Conservation (phyloP, 2,329 filamentous ascomycete species). For the Aaosphaeria arxii region DNA sequence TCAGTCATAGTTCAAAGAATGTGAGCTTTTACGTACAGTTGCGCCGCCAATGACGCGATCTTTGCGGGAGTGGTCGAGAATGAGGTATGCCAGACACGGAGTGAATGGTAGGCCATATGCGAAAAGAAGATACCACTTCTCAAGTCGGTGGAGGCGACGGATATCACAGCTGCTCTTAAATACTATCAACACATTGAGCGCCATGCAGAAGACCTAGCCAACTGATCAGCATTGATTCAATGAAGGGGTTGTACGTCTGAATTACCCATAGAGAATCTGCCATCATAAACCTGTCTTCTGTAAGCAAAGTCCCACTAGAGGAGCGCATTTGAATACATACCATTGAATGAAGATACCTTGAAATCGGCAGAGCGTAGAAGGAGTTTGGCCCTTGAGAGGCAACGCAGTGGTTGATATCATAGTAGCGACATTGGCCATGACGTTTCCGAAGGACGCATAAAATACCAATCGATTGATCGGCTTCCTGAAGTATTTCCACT, state of each 20-base stretch:
- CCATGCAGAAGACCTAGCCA: constrained; percentile 67
- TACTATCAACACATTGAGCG: constrained; percentile 77
- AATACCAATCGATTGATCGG: constrained; percentile 86
- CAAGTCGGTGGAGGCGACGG: constrained; percentile 61
- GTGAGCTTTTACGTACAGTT: constrained; percentile 42
- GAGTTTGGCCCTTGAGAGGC: constrained; percentile 17
- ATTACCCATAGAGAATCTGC: constrained; percentile 67
- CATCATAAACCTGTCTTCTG: constrained; percentile 64
- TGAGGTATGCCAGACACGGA: constrained; percentile 65
- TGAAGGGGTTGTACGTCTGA: background rate
- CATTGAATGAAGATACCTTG: constrained; percentile 81
- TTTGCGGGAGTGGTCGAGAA: constrained; percentile 52
- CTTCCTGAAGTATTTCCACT: constrained; percentile 71
- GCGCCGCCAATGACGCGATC: constrained; percentile 71
- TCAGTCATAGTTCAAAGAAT: background rate
- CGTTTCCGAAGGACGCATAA: constrained; percentile 78
- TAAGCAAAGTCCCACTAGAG: background rate
- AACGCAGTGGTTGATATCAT: constrained; percentile 67
- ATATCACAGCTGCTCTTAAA: constrained; percentile 74
- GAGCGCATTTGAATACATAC: constrained; percentile 47
- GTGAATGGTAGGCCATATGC: constrained; percentile 75
- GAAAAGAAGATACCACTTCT: constrained; percentile 65
- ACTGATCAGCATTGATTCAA: background rate
- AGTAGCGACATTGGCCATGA: constrained; percentile 73
- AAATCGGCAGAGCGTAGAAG: constrained; percentile 65